Percentiles rank a stretch among this genome's conserved stretches.
These are phyloP conservation scores for Litsea cubeba DNA, from an alignment of 164 flowering plant species.

Conservation along the genomic window DNA sequence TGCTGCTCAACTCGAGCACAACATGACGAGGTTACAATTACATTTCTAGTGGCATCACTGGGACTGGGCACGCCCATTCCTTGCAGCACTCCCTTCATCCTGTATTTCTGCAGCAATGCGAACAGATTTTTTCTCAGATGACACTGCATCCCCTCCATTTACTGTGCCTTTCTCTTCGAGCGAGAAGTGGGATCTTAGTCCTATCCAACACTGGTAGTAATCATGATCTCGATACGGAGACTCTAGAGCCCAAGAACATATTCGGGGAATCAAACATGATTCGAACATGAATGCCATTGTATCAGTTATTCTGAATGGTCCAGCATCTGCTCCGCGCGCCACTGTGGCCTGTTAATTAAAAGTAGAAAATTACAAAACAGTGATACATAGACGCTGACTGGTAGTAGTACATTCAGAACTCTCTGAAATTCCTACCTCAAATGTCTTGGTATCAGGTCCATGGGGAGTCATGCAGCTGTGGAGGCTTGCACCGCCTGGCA, in stretches of 20 bases:
- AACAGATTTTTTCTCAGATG: background rate
- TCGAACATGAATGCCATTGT: constrained; percentile 98
- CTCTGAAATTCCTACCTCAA: constrained; percentile 46
- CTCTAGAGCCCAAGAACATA: constrained; percentile 83
- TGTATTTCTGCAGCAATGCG: background rate
- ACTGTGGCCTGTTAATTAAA: constrained; percentile 59
- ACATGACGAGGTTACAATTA: background rate
- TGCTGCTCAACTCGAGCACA: too few species aligned
- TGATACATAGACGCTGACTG: background rate
- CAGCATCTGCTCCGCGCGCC: constrained; percentile 48
- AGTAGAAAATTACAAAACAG: background rate
- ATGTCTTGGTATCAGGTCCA: constrained; percentile 93
- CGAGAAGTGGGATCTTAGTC: constrained; percentile 72
- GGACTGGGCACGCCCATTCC: background rate
- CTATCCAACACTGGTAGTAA: constrained; percentile 92
- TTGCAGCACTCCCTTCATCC: background rate
- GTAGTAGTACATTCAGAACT: background rate
- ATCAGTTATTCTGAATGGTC: constrained; percentile 52
- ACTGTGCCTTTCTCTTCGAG: constrained; percentile 10
- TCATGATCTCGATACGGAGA: constrained; percentile 69
- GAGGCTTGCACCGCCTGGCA: constrained; percentile 95
- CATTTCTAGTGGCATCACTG: background rate
- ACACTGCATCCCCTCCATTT: background rate
- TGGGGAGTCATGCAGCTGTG: constrained; percentile 99
- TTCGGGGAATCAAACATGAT: constrained; percentile 73